Conservation (phyloP, 139 green algal genomes). For the Picochlorum sp. region DNA sequence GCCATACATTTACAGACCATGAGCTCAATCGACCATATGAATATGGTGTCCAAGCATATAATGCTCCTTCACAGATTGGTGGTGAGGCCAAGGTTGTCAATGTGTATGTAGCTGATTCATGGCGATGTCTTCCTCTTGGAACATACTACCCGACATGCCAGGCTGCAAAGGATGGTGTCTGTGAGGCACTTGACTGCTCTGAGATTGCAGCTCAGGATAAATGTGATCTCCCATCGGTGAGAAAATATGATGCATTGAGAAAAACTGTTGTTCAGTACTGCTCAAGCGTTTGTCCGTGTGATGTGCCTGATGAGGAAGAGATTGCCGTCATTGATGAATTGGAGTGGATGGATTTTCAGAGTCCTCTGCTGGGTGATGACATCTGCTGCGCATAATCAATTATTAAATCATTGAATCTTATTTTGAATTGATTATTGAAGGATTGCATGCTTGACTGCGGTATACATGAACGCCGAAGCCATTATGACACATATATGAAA, state of each 20-base stretch:
- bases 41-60: constrained; percentile 19
- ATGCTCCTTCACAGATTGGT: background rate
- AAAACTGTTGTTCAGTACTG: constrained; percentile 16
- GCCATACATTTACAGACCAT: constrained; percentile 7
- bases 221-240: constrained; percentile 17
- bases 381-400: too few relatives aligned
- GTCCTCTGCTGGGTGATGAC: background rate
- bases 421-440: too few relatives aligned
- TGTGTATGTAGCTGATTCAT: constrained; percentile 6
- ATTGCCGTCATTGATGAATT: background rate
- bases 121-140: constrained; percentile 14
- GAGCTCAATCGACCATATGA: constrained; percentile 3
- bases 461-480: constrained; percentile 21
- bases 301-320: background rate
- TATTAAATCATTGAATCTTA: too few relatives aligned
- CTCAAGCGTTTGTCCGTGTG: constrained; percentile 12
- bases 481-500: constrained; percentile 33
- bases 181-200: constrained; percentile 13
- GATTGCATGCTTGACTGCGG: background rate
- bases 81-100: background rate
- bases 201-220: constrained; percentile 3
- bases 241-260: background rate
- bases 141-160: constrained; percentile 18
- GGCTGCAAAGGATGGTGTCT: constrained; percentile 3
- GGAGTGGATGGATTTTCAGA: background rate